Base-by-base conservation (phyloP, 2,329 filamentous ascomycete species). In the Fusarium dimerum region DNA sequence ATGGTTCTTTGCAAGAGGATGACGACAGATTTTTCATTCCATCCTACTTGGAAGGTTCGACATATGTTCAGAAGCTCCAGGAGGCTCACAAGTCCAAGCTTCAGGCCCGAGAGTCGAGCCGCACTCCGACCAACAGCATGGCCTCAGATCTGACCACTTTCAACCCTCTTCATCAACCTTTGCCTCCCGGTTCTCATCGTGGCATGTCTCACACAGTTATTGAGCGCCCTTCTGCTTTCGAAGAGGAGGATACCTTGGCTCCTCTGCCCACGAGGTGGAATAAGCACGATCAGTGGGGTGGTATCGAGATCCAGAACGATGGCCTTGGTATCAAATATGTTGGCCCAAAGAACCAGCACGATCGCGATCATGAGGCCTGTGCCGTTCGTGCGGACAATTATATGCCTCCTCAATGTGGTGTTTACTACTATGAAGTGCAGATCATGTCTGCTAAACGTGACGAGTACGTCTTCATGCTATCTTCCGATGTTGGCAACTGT, bases 351-450 rank as follows among this genome's bases (percentile, higher is more conserved):
- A 73, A 70, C 20, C 66, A 75, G 17, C 69, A 71, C 51, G 80
- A 84, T 45, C 76, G 78, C 46, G 83, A 86, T 8, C 78, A 89
- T 66, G 94, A 97, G 69, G 90, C 91, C 16, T 91, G 86, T 36
- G 84, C 90, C 12, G 85, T 96, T 52, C 85, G 94, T 50, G 84
- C 92, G 29, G 89, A 99, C 70, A 80, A 92, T 68, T 83, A 86
- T 45, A 97, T 97, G 85, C 92, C 94, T 5, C 80, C 85, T 36
- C 88, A 96, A 66, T 94, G 90, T 61, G 94, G 94, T 2, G 87
- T 99, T 54, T 99, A 96, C 71, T 99, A 99, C 70, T 99, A 86
- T 67, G 94, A 99, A 68, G 79, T 88, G 20, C 73, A 73, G 15
- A 75, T 85, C 44, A 52, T 81, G 26, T 73, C 75, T 15, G 77